Evolutionary conservation across 2,329 filamentous ascomycete species (phyloP).

Genomic region (Pyrenophora teres): DNA sequence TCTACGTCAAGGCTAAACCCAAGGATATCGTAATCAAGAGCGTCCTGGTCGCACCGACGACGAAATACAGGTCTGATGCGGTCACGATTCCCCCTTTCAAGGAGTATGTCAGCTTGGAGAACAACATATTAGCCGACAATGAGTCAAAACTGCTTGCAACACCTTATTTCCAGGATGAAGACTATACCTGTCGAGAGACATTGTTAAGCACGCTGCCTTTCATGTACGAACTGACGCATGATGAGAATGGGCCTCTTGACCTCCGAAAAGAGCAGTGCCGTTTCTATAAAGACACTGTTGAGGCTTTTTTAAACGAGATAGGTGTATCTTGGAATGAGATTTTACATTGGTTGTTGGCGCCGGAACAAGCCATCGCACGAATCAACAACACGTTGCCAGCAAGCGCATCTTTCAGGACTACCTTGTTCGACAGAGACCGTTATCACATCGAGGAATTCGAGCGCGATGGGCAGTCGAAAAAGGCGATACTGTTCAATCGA

Average conservation of each 20-base stretch:
- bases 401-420: conserved; percentile 9
- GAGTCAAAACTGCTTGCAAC: conserved; percentile 48
- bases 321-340: conserved; percentile 45
- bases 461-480: conserved; percentile 13
- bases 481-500: conserved; percentile 28
- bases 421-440: conserved; percentile 24
- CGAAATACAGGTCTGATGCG: conserved; percentile 21
- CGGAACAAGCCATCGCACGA: conserved; percentile 13
- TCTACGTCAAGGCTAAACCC: conserved; percentile 17
- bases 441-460: conserved; percentile 29
- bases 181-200: conserved; percentile 16
- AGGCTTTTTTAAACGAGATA: conserved; percentile 44
- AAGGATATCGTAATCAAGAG: conserved; percentile 15
- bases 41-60: conserved; percentile 15
- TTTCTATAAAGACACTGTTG: conserved; percentile 42
- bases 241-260: conserved; percentile 34
- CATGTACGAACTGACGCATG: conserved; percentile 34
- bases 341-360: conserved; percentile 48
- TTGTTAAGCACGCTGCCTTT: conserved; percentile 35
- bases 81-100: conserved; percentile 45
- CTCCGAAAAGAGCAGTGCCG: conserved; percentile 44
- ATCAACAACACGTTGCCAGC: conserved; percentile 15
- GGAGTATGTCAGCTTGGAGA: conserved; percentile 49
- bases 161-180: conserved; percentile 40
- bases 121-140: conserved; percentile 51